phyloP scores from a whole-genome alignment of 2,329 filamentous ascomycete genomes.

The Diaporthe longicolla region DNA sequence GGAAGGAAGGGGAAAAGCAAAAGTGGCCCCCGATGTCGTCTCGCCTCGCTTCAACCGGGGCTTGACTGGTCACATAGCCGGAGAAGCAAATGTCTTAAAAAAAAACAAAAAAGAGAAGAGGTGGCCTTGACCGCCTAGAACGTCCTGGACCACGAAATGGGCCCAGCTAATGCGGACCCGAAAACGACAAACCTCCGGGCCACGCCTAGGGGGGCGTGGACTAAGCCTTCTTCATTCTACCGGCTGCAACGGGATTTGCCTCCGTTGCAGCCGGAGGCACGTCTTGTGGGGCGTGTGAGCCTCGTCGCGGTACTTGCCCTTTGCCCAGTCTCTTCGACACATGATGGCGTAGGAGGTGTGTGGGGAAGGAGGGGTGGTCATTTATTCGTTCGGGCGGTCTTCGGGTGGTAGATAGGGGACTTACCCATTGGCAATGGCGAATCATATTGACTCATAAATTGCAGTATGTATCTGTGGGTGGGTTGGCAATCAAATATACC shows the following conservation, averaged over 20 bases:
- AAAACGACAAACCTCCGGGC: background rate
- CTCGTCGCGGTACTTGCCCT: background rate
- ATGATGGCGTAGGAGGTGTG: background rate
- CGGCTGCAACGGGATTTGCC: slow-evolving; percentile 17
- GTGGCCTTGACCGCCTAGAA: slow-evolving; percentile 16
- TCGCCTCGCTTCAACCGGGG: slow-evolving; percentile 24
- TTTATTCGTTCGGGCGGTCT: background rate
- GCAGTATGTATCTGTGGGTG: background rate
- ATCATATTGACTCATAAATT: background rate
- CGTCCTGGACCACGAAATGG: slow-evolving; percentile 21
- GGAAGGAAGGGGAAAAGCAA: slow-evolving; percentile 13
- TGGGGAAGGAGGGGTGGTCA: background rate
- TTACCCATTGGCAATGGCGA: background rate
- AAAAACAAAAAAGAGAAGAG: no score
- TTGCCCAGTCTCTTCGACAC: slow-evolving; percentile 1
- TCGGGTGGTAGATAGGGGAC: background rate
- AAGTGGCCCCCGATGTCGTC: background rate
- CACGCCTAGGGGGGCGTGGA: slow-evolving; percentile 8
- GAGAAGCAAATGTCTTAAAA: slow-evolving; percentile 20
- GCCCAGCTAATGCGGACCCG: background rate
- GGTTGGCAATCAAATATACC: background rate
- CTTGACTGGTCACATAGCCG: slow-evolving; percentile 7
- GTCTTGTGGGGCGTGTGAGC: slow-evolving; percentile 21
- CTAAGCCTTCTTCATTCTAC: slow-evolving; percentile 2
- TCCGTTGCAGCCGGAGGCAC: slow-evolving; percentile 30